Conservation (phyloP, 2,329 filamentous ascomycete species). For the Cyanodermella asteris region DNA sequence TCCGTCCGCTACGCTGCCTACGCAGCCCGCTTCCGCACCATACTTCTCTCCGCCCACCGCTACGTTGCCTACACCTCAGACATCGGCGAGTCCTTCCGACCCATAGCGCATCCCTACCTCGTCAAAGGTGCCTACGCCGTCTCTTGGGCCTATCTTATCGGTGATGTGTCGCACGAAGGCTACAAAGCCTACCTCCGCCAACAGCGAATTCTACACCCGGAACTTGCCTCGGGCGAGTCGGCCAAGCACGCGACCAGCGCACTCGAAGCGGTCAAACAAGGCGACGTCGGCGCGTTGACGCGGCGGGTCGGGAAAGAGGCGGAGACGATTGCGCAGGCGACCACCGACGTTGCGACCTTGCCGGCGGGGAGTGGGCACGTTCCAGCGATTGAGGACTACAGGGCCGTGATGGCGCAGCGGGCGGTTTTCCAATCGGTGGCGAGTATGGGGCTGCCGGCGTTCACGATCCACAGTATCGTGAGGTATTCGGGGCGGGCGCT, state of each 20-base stretch:
- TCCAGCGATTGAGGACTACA: conserved; percentile 67
- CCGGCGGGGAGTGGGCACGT: conserved; percentile 25
- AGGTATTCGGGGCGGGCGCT: conserved; percentile 71
- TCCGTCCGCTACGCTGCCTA: conserved; percentile 84
- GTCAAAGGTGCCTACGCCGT: conserved; percentile 71
- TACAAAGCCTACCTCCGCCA: conserved; percentile 90
- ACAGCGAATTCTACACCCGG: conserved; percentile 50
- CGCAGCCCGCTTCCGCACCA: conserved; percentile 61
- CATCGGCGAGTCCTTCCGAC: conserved; percentile 88
- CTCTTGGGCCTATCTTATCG: conserved; percentile 78
- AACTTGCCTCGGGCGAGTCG: conserved; percentile 16
- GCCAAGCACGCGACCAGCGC: conserved; percentile 3
- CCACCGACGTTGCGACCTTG: conserved; percentile 10
- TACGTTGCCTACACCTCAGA: conserved; percentile 96
- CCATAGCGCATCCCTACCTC: conserved; percentile 66
- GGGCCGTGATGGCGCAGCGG: conserved; percentile 75
- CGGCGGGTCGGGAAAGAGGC: not conserved
- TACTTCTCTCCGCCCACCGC: conserved; percentile 73
- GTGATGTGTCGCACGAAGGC: conserved; percentile 79
- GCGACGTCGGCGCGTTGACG: conserved; percentile 3
- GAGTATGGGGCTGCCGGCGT: conserved; percentile 80
- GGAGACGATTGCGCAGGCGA: not conserved
- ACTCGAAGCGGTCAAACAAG: conserved; percentile 3
- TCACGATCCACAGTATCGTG: conserved; percentile 86
- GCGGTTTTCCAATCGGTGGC: conserved; percentile 79